Evolutionary conservation across 2,329 filamentous ascomycete genomes (phyloP).

Genomic region (Ophiostoma australiae): DNA sequence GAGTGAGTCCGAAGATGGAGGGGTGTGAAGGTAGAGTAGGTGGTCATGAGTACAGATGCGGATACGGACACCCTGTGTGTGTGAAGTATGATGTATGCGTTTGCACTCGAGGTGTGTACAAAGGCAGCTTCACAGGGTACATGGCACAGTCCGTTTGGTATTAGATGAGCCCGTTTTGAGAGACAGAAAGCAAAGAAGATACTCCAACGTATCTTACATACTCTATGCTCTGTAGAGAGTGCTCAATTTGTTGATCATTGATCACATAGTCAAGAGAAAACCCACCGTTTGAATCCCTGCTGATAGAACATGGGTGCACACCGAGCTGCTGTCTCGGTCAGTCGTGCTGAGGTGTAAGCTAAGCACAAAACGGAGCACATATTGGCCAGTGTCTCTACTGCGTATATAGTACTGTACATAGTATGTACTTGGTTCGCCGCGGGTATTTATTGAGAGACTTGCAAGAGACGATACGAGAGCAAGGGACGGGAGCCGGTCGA

Average conservation of each 20-base stretch:
- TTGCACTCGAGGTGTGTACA: not conserved
- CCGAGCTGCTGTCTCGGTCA: not conserved
- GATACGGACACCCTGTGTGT: conserved; percentile 5
- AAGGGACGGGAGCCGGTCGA: not conserved
- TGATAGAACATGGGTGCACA: not conserved
- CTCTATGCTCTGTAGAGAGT: no score
- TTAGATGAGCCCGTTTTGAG: not conserved
- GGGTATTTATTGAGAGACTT: no score
- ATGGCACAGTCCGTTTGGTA: not conserved
- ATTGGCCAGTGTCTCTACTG: no score
- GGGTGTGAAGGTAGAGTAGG: not conserved
- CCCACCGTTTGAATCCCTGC: not conserved
- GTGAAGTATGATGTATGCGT: not conserved
- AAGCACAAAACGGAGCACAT: not conserved
- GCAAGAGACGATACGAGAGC: not conserved
- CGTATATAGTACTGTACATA: no score
- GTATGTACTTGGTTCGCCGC: no score
- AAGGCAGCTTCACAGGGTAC: not conserved
- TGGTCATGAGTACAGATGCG: not conserved
- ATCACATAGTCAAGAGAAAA: not conserved
- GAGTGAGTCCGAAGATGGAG: not conserved
- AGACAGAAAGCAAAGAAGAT: not conserved
- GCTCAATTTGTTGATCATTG: no score
- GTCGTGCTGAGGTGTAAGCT: not conserved
- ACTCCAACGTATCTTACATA: not conserved